phyloP scores from a whole-genome alignment of 2,329 filamentous ascomycete species.

The Neopestalotiopsis sp. region DNA sequence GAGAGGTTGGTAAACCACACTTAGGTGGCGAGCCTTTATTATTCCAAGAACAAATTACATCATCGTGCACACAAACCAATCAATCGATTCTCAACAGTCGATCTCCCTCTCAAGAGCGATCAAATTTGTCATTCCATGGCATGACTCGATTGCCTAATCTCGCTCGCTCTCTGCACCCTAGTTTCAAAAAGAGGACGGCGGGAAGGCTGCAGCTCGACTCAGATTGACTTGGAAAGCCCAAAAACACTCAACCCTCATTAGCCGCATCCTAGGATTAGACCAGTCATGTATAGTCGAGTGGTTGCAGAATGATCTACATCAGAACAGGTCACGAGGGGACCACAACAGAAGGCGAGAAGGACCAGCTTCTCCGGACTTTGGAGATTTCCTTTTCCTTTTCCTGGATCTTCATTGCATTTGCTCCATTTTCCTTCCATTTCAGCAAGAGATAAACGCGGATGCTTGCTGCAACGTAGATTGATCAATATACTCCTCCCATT shows the following conservation, averaged over 20 bases:
- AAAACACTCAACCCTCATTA: not conserved
- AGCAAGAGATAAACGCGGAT: not conserved
- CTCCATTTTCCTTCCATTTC: not conserved
- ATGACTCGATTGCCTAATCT: conserved; percentile 1
- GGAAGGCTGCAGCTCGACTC: not conserved
- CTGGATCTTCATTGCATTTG: not conserved
- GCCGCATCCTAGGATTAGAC: not conserved
- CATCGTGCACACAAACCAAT: not conserved
- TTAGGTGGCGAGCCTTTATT: not conserved
- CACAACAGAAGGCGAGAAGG: not conserved
- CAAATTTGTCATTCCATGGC: not conserved
- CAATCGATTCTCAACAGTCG: not conserved
- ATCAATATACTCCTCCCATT: not conserved
- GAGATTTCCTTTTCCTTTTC: not conserved
- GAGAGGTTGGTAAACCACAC: not conserved
- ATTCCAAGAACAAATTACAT: not conserved
- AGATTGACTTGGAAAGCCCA: too few species aligned
- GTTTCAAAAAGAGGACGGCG: not conserved
- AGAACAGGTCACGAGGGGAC: not conserved
- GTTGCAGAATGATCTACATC: not conserved
- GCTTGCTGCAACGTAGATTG: not conserved
- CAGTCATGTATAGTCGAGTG: not conserved
- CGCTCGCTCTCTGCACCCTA: not conserved
- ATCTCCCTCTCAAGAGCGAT: not conserved
- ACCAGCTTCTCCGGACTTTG: not conserved